Base-by-base conservation (phyloP, 2,329 filamentous ascomycete species). In the Ceratocystis variospora region DNA sequence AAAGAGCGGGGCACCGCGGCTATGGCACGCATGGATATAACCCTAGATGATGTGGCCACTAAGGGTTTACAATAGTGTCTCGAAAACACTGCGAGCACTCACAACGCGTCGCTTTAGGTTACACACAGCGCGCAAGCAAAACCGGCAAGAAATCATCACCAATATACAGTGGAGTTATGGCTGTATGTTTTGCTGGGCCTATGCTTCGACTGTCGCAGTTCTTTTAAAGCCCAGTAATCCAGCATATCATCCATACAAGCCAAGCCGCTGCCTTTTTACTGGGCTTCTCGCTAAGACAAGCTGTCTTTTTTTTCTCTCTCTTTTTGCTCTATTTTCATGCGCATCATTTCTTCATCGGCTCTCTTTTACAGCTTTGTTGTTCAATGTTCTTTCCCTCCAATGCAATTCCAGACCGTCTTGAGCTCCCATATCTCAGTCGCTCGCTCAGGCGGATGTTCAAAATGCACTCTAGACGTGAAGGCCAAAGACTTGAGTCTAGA, bases 401-500 rank as follows among this genome's bases (percentile, higher is more conserved):
- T n/a, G 44, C 44, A 22, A n/a, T 19, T 4, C 61, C 61, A 28
- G 61, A 31, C n/a, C 22, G 46, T 25, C 44, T 48, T 25, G 44
- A 63, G 44, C 22, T 50, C n/a, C 61, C 61, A 31, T 63, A 48
- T 46, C 61, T 63, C 61, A 25, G 17, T 45, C 61, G 61, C 44
- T 63, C 61, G 12, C 37, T 63, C 15, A 59, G 55, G n/a, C 55
- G 55, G 2, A 37, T 59, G 55, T 6, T 31, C 15, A 59, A 59
- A 31, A 59, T 59, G 55, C 55, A 37, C 28, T n/a, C 37, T 41
- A 41, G 55, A 25, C 55, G 33, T 8, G 15, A 17, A 31, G 37
- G 17, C 55, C 55, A 59, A 7, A 33, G 28, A 19, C 28, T 31
- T 8, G 15, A 7, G 28, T 37, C 55, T n/a, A n/a, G 28, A 19